Evolutionary conservation across 768 basidiomycete species (phyloP).

Genomic region (Chlorophyllum brunneum): DNA sequence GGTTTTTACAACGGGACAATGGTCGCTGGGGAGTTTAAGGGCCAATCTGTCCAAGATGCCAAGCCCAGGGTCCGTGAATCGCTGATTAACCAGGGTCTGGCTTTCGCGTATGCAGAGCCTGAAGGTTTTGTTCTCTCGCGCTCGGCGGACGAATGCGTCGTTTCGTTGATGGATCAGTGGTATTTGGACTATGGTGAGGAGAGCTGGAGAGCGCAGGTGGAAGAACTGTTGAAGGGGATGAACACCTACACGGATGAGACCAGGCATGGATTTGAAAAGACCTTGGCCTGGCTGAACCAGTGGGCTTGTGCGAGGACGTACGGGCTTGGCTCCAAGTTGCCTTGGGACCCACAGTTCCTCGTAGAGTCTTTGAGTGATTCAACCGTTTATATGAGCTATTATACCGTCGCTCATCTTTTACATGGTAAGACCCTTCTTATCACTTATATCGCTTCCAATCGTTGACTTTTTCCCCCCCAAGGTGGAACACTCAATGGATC

Average conservation of each 20-base stretch:
- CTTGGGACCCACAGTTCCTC: slow-evolving; percentile 96
- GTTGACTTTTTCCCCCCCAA: slow-evolving; percentile 22
- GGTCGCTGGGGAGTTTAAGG: slow-evolving; percentile 89
- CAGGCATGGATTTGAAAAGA: slow-evolving; percentile 86
- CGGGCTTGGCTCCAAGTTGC: slow-evolving; percentile 91
- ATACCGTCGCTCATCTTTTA: slow-evolving; percentile 87
- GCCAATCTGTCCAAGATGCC: slow-evolving; percentile 83
- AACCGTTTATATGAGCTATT: slow-evolving; percentile 98
- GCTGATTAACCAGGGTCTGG: slow-evolving; percentile 75
- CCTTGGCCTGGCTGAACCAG: slow-evolving; percentile 92
- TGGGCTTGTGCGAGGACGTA: slow-evolving; percentile 99
- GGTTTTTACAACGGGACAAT: slow-evolving; percentile 96
- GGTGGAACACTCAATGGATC: slow-evolving; percentile 75
- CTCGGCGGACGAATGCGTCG: slow-evolving; percentile 95
- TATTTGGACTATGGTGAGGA: slow-evolving; percentile 96
- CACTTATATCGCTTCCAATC: background rate
- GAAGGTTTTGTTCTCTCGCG: slow-evolving; percentile 87
- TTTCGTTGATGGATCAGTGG: slow-evolving; percentile 99
- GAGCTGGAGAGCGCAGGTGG: slow-evolving; percentile 81
- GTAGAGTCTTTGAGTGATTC: slow-evolving; percentile 97
- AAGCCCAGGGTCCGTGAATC: slow-evolving; percentile 83
- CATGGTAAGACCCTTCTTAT: slow-evolving; percentile 56
- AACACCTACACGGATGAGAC: slow-evolving; percentile 91
- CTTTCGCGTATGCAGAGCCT: slow-evolving; percentile 93
- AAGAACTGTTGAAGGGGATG: slow-evolving; percentile 82